Base-by-base conservation (phyloP, 106 monocot genomes). In the Ottelia alismoides region DNA sequence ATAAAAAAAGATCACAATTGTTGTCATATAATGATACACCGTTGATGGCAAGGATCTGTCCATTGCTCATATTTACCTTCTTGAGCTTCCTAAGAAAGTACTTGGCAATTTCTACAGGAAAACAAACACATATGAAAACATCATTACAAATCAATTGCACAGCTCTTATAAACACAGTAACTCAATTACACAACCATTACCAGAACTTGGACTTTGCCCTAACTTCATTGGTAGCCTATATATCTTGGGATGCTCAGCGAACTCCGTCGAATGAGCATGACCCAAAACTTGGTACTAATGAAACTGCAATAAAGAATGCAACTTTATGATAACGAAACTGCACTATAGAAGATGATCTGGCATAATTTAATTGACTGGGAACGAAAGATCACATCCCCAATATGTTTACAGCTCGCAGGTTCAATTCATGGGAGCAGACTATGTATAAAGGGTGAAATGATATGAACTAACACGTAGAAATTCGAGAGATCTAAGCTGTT, bases 241-340 rank as follows among this genome's bases (percentile, higher is more conserved):
- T 25, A 67, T 67, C 66, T 74, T 74, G 9, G 72, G 72, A 30
- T 66, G 65, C 60, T 55, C 60, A 18, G 65, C 72, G 1, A 53
- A 45, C 2, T 46, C 10, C 12, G 52, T 67, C 24, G 73, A 67
- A 17, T 56, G 62, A 21, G 67, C 73, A 45, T 87, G 61, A 0
- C 87, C 87, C 18, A 80, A 82, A 28, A 87, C 87, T 61, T 87
- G 92, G 51, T 83, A 93, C 73, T 93, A 87, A 68, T 83, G 83
- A 57, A 93, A 92, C 82, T 82, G 72, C 10, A 44, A 44, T n/a
- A n/a, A n/a, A n/a, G n/a, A n/a, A n/a, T n/a, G n/a, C n/a, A n/a
- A n/a, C n/a, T n/a, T n/a, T n/a, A n/a, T n/a, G n/a, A n/a, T n/a
- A n/a, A n/a, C n/a, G n/a, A n/a, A n/a, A n/a, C n/a, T n/a, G 16